Conservation (phyloP, 2,329 filamentous ascomycete species). For the Clonostachys solani region DNA sequence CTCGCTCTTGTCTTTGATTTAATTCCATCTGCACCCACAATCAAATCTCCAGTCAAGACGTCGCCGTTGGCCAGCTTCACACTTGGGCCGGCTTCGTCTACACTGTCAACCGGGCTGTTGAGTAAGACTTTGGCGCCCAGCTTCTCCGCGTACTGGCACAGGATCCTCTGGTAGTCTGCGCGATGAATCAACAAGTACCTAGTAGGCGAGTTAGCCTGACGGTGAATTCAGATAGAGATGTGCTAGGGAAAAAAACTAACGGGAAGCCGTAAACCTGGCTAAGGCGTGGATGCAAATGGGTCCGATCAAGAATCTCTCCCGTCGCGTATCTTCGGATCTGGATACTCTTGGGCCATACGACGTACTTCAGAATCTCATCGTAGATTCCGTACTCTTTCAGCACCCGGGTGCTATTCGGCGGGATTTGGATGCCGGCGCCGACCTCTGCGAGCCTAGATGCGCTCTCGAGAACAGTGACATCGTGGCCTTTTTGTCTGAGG, state of each 20-base stretch:
- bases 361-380: constrained; percentile 1
- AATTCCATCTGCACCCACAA: constrained; percentile 5
- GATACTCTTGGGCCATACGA: constrained; percentile 3
- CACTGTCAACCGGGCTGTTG: background rate
- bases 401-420: constrained; percentile 4
- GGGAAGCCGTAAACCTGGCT: constrained; percentile 1
- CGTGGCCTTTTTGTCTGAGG: constrained; percentile 2
- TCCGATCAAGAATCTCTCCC: constrained; percentile 1
- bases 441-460: constrained; percentile 4
- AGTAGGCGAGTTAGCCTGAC: background rate
- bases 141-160: constrained; percentile 5
- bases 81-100: background rate
- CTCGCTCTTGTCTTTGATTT: constrained; percentile 1
- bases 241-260: background rate
- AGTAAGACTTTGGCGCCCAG: constrained; percentile 4
- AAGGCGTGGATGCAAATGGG: constrained; percentile 3
- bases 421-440: constrained; percentile 6
- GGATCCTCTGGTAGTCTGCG: constrained; percentile 8
- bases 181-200: constrained; percentile 7
- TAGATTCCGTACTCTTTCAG: constrained; percentile 1
- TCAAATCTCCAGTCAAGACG: constrained; percentile 4
- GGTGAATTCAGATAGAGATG: background rate
- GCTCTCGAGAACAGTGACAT: constrained; percentile 7
- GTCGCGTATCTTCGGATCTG: constrained; percentile 3
- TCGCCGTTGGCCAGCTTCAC: background rate